Percentiles rank a stretch among this genome's conserved stretches.
These are phyloP conservation scores for Hypoxylon sp. DNA, from an alignment of 2,329 filamentous ascomycete species.

Conservation along the genomic window DNA sequence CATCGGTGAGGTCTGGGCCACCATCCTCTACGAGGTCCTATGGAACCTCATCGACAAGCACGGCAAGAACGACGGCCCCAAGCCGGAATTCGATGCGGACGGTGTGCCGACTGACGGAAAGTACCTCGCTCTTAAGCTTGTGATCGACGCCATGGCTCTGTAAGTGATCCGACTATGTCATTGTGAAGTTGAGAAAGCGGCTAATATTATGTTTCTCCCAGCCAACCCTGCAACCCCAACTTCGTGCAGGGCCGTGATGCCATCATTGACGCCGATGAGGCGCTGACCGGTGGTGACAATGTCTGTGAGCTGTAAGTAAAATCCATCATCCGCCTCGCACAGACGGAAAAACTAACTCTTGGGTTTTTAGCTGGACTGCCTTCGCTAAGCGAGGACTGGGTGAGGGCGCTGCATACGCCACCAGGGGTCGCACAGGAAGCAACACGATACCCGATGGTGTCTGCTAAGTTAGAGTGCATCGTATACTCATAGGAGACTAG, in stretches of 20 bases:
- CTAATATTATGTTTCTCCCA: slow-evolving; percentile 21
- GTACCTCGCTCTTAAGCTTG: slow-evolving; percentile 58
- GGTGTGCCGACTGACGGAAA: slow-evolving; percentile 58
- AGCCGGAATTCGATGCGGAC: slow-evolving; percentile 50
- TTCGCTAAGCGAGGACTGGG: slow-evolving; percentile 63
- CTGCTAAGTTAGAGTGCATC: slow-evolving; percentile 38
- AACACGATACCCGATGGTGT: slow-evolving; percentile 44
- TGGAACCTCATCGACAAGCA: slow-evolving; percentile 62
- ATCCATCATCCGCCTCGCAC: background rate
- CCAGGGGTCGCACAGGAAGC: slow-evolving; percentile 42
- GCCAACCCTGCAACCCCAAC: slow-evolving; percentile 60
- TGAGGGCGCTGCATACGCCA: slow-evolving; percentile 42
- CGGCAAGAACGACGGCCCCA: slow-evolving; percentile 54
- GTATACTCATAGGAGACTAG: too few species aligned
- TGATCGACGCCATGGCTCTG: slow-evolving; percentile 58
- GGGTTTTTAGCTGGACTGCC: slow-evolving; percentile 51
- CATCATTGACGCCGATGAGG: slow-evolving; percentile 58
- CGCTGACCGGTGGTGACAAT: slow-evolving; percentile 58
- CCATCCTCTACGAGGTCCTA: slow-evolving; percentile 61
- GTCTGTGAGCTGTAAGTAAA: slow-evolving; percentile 51
- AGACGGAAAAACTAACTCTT: slow-evolving; percentile 7
- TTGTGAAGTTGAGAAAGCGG: background rate
- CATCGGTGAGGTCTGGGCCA: slow-evolving; percentile 59
- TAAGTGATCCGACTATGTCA: slow-evolving; percentile 34
- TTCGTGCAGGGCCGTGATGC: slow-evolving; percentile 58